These are phyloP conservation scores for Isoetes engelmannii DNA, from an alignment of 83 land plant species.

Conservation along the genomic window DNA sequence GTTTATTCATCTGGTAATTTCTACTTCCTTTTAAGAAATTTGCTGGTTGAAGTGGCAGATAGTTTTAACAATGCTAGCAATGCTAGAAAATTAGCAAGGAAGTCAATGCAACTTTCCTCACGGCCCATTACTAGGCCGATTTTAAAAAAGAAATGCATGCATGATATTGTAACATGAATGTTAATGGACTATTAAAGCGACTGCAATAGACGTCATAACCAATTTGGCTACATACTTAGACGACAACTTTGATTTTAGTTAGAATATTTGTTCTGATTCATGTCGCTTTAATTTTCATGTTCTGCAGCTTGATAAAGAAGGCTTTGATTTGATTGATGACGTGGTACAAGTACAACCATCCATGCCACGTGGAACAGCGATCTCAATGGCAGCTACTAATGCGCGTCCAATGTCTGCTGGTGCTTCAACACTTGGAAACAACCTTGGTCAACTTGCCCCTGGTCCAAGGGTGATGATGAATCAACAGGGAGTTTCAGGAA, in stretches of 20 bases:
- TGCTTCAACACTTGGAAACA: slow-evolving; percentile 35
- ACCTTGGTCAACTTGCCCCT: slow-evolving; percentile 37
- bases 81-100: neutral
- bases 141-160: neutral
- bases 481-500: slow-evolving; percentile 36
- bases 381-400: slow-evolving; percentile 31
- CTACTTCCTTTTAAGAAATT: slow-evolving; percentile 9
- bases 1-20: slow-evolving; percentile 55
- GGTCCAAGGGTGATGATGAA: slow-evolving; percentile 32
- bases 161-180: neutral
- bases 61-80: neutral
- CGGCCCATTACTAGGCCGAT: neutral
- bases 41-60: slow-evolving; percentile 1
- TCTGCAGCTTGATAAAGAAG: slow-evolving; percentile 55
- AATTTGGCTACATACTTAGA: neutral
- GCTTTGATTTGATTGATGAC: slow-evolving; percentile 53
- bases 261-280: neutral
- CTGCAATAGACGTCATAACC: neutral
- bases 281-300: neutral
- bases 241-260: too few species aligned
- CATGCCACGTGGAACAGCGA: slow-evolving; percentile 28
- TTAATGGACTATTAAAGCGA: neutral
- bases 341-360: slow-evolving; percentile 32
- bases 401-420: slow-evolving; percentile 45
- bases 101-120: neutral